phyloP scores from a whole-genome alignment of 2,329 filamentous ascomycete species.

The Stemphylium beticola region DNA sequence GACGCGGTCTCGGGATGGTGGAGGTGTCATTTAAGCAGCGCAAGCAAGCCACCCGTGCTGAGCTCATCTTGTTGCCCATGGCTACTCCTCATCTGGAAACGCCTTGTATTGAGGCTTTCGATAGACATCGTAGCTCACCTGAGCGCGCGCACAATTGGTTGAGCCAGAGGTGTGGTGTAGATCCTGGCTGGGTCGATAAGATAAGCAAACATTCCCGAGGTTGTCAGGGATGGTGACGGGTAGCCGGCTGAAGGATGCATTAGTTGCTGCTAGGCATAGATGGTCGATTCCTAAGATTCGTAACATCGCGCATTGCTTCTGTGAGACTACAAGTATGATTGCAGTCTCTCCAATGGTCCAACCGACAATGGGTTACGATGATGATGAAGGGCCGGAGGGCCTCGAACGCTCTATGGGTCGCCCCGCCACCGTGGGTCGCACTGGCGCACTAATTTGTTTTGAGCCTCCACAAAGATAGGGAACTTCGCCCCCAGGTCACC shows the following conservation, averaged over 20 bases:
- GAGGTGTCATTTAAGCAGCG: conserved; percentile 10
- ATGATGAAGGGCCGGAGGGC: background rate
- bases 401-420: background rate
- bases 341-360: background rate
- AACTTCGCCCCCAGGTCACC: background rate
- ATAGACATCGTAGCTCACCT: conserved; percentile 19
- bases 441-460: conserved; percentile 7
- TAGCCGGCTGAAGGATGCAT: background rate
- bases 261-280: background rate
- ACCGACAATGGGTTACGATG: background rate
- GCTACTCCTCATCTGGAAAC: conserved; percentile 9
- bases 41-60: conserved; percentile 16
- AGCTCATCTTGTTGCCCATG: conserved; percentile 4
- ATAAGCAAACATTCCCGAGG: conserved; percentile 1
- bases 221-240: background rate
- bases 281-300: background rate
- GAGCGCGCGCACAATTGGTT: conserved; percentile 17
- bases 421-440: conserved; percentile 1
- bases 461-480: conserved; percentile 6
- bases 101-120: conserved; percentile 30
- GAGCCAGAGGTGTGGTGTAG: background rate
- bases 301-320: background rate
- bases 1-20: background rate
- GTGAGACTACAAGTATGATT: background rate
- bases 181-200: conserved; percentile 2